A percentile compares a stretch with the other conserved stretches of the same genome.
Conservation (phyloP, 1,139 yeast genomes). For the Suhomyces bribrorum region DNA sequence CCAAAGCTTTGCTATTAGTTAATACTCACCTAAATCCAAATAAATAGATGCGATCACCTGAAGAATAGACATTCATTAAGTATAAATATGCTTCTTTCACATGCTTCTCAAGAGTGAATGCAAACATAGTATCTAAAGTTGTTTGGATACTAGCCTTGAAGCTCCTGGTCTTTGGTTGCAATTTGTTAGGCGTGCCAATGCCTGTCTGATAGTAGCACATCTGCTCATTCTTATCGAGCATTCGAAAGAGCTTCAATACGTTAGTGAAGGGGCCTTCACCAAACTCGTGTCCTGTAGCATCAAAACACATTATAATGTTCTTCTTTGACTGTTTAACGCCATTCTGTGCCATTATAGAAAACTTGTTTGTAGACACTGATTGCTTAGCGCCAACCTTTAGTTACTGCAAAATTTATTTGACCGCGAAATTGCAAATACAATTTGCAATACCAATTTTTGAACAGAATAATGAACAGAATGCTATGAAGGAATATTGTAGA, state of each 20-base stretch:
- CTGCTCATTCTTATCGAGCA: conserved; percentile 52
- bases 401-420: background rate
- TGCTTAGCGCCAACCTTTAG: background rate
- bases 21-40: conserved; percentile 53
- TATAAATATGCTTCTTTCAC: conserved; percentile 57
- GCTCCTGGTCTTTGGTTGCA: conserved; percentile 28
- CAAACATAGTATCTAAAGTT: conserved; percentile 51
- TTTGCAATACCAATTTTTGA: too few species aligned
- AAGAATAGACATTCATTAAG: conserved; percentile 46
- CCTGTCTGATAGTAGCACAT: conserved; percentile 69
- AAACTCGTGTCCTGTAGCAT: conserved; percentile 63
- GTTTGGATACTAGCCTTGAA: background rate
- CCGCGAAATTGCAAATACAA: background rate
- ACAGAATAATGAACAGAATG: too few species aligned
- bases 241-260: conserved; percentile 52
- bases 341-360: too few species aligned
- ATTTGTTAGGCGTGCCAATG: conserved; percentile 52
- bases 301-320: conserved; percentile 52
- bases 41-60: conserved; percentile 53
- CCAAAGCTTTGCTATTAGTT: too few species aligned
- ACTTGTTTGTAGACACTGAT: too few species aligned
- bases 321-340: background rate
- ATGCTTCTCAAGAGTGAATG: conserved; percentile 54
- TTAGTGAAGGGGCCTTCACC: conserved; percentile 59
- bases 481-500: too few species aligned